A percentile compares a stretch with the other conserved stretches of the same genome.
These are phyloP conservation scores for Jacaranda mimosifolia DNA, from an alignment of 257 asterid species.

Conservation along the genomic window DNA sequence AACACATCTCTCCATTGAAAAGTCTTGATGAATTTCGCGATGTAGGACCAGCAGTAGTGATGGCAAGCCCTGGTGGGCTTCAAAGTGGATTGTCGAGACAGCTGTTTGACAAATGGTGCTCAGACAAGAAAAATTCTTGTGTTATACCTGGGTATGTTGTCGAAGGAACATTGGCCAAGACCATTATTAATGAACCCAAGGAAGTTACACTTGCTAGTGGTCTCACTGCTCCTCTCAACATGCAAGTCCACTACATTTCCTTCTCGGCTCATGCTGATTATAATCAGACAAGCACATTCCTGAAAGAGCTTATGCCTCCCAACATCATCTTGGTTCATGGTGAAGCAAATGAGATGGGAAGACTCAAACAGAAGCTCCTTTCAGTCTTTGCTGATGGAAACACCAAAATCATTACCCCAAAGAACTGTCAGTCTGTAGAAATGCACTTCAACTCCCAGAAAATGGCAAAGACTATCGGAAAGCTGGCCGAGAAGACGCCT, in stretches of 20 bases:
- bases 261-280: conserved; percentile 99
- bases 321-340: conserved; percentile 94
- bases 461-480: conserved; percentile 89
- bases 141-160: conserved; percentile 90
- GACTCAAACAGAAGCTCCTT: conserved; percentile 90
- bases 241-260: conserved; percentile 91
- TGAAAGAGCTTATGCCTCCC: conserved; percentile 96
- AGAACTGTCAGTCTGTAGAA: conserved; percentile 91
- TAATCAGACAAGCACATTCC: conserved; percentile 87
- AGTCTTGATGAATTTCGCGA: conserved; percentile 86
- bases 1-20: conserved; percentile 84
- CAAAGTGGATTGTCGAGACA: conserved; percentile 97
- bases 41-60: conserved; percentile 91
- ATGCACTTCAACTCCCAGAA: conserved; percentile 95
- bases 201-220: conserved; percentile 95
- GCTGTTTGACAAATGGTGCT: conserved; percentile 94
- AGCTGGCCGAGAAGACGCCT: conserved; percentile 78
- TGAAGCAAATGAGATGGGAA: conserved; percentile 88
- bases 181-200: conserved; percentile 87
- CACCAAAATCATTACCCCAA: conserved; percentile 90
- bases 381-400: conserved; percentile 82
- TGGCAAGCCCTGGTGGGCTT: conserved; percentile 96
- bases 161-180: conserved; percentile 90
- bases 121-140: conserved; percentile 88
- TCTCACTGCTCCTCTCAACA: conserved; percentile 83